Percentiles rank a stretch among this genome's conserved stretches.
Conservation (phyloP, 2,329 filamentous ascomycete genomes). For the Pseudogymnoascus sp. region DNA sequence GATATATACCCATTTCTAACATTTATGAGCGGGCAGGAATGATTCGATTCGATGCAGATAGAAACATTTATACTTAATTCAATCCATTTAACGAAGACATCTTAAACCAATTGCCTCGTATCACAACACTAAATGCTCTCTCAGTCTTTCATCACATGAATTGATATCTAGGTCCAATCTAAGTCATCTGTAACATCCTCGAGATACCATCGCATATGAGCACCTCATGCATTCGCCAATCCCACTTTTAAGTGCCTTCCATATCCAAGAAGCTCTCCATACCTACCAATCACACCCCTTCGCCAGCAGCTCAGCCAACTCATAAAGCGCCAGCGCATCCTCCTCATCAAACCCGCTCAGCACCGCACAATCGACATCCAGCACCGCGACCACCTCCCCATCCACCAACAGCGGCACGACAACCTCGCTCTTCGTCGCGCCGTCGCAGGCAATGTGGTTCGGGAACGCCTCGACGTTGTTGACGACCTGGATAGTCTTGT, state of each 20-base stretch:
- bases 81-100: background rate
- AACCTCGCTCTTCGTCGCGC: conserved; percentile 67
- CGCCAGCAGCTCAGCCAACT: conserved; percentile 51
- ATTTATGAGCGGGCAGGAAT: background rate
- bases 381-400: conserved; percentile 54
- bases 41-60: background rate
- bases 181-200: background rate
- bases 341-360: conserved; percentile 58
- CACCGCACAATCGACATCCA: conserved; percentile 69
- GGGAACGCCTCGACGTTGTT: conserved; percentile 65
- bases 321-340: conserved; percentile 57
- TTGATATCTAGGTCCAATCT: background rate
- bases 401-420: conserved; percentile 57
- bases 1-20: conserved; percentile 5
- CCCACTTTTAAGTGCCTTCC: background rate
- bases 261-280: background rate
- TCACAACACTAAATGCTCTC: background rate
- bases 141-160: background rate
- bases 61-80: background rate
- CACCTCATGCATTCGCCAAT: background rate
- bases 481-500: conserved; percentile 53
- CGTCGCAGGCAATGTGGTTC: conserved; percentile 76
- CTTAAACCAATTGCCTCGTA: background rate
- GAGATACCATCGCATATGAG: background rate
- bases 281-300: conserved; percentile 56